These are phyloP conservation scores for Globisporangium cederbergense DNA, from an alignment of 352 stramenopile species.

Conservation along the genomic window DNA sequence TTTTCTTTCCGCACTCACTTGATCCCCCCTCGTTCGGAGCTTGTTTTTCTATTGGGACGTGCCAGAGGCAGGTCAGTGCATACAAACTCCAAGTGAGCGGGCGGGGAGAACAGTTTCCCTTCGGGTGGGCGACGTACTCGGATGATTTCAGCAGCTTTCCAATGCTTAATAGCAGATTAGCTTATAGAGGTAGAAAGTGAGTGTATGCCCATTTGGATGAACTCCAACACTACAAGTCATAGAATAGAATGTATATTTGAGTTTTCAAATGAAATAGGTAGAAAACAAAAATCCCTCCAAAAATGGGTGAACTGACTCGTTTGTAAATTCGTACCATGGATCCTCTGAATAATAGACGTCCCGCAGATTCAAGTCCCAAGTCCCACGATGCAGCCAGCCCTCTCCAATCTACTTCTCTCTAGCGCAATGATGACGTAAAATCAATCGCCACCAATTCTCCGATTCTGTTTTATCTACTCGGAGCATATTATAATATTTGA, in stretches of 20 bases:
- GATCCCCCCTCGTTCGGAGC: neutral
- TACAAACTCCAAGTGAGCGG: slow-evolving; percentile 3
- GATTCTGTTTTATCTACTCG: too few relatives aligned
- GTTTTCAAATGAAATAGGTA: neutral
- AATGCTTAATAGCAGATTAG: neutral
- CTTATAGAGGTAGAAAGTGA: neutral
- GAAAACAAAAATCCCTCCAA: neutral
- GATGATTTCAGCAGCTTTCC: neutral
- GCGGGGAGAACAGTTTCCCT: neutral
- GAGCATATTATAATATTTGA: too few relatives aligned
- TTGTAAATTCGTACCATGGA: neutral
- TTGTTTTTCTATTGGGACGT: neutral
- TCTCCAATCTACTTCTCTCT: neutral
- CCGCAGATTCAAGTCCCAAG: slow-evolving; percentile 1
- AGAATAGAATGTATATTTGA: neutral
- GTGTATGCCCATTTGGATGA: neutral
- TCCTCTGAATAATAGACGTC: neutral
- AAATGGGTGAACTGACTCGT: neutral
- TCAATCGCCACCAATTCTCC: neutral
- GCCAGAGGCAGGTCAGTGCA: neutral
- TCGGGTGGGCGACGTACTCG: neutral
- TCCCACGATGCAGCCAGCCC: neutral
- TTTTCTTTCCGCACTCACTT: neutral
- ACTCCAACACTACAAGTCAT: neutral
- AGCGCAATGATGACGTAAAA: neutral